Evolutionary conservation across 805 yeast species (phyloP), one percentile per base, ranked within the genome.

Genomic region (Dipodascus albidus): DNA sequence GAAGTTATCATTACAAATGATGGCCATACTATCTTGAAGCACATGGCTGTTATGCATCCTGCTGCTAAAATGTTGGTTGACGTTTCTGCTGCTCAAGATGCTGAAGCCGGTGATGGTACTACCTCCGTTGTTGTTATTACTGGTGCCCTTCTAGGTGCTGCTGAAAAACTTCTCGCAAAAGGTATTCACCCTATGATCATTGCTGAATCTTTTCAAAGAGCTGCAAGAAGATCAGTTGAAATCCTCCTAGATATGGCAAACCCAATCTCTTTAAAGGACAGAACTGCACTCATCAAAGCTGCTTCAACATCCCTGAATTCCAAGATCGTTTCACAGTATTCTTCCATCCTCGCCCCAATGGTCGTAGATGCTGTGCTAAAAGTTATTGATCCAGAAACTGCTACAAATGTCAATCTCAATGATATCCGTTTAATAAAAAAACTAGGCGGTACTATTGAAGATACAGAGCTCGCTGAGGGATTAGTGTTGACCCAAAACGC

Each of bases 61-160:
- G 99, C 96, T 1, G 99, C 99, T 0, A 85, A 89, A 65, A 93
- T 93, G 98, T 74, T 81, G n/a, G 99, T 93, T 48, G 98, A 93
- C 67, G 87, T 93, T 23, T 85, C 96, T 55, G 96, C 90, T 47
- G 98, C 99, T 1, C 99, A 93, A 71, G 99, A 93, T 63, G 85
- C 90, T 41, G 99, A 90, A 70, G 99, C 98, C n/a, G 99, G 99
- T 53, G 99, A 93, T 67, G 99, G 99, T 59, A 93, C 99, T 33
- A 93, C 99, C 0, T 84, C 96, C 1, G 99, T 93, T 31, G 99
- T 95, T 24, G 91, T 93, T 53, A 75, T 93, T 57, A 87, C 97
- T 3, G 99, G 99, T 38, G 91, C 97, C 3, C 71, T 93, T 50
- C 74, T 93, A 53, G 96, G 91, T 27, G 99, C 99, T 17, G 96